Base-by-base conservation (phyloP, 2,329 filamentous ascomycete species). In the Microdochium trichocladiopsis region DNA sequence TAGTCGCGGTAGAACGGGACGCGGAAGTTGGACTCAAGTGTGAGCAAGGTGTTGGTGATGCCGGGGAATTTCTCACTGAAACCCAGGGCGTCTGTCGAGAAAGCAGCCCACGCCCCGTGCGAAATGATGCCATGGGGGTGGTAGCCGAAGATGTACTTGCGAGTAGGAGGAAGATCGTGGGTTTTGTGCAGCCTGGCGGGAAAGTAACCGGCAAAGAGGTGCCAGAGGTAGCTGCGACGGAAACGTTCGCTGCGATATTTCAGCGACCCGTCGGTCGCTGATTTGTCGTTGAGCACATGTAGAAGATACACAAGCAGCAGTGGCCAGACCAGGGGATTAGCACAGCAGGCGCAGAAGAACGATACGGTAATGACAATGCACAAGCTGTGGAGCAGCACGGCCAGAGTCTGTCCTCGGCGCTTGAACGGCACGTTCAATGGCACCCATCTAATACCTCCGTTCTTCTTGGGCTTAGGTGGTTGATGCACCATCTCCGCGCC, bases 111-210 rank as follows among this genome's bases (percentile, higher is more conserved):
- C 0, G 92, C 93, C n/a, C 93, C 94, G 61, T 96, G 90, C 4
- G 88, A 94, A 63, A 99, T 96, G 68, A 99, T 97, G 23, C 94
- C 93, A 65, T 99, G 94, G 0, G 94, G 94, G 63, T 97, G 94
- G 68, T 97, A 97, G 47, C 93, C 93, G 62, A 99, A 91, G 57
- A 99, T 91, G 72, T 97, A 99, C 70, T 95, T 96, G 56, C 91
- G 79, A 1, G 87, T 90, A 0, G 90, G 80, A 22, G 88, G 81
- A 6, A 99, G 80, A 52, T 86, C 79, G 58, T 87, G 80, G 3
- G 90, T 94, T 58, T 94, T 90, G 72, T 97, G 91, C 37, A 99
- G 78, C 52, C 81, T 82, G 48, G 91, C 90, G 3, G 94, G 94
- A 65, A 95, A 99, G 73, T 97, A 99, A 16, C 84, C 88, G 24